Percentiles rank a stretch among this genome's conserved stretches.
Conservation (phyloP, 2,329 filamentous ascomycete species). For the Aspergillus costaricaensis region DNA sequence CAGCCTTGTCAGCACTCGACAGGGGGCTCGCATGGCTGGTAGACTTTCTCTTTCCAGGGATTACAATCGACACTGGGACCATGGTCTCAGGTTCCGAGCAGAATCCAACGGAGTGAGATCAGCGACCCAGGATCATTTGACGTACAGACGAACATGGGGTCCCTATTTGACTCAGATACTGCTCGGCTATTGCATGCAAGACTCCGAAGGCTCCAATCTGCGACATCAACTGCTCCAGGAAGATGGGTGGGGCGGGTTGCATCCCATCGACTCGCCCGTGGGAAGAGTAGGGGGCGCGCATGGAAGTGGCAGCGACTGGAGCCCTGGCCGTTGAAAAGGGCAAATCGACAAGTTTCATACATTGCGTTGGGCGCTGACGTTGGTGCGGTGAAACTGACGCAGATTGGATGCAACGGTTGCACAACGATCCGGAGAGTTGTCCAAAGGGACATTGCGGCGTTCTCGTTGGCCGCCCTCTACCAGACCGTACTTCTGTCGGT, state of each 20-base stretch:
- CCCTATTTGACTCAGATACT: slow-evolving; percentile 6
- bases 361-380: slow-evolving; percentile 7
- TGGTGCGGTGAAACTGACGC: slow-evolving; percentile 15
- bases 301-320: slow-evolving; percentile 1
- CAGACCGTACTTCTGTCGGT: slow-evolving; percentile 5
- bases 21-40: slow-evolving; percentile 10
- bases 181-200: slow-evolving; percentile 3
- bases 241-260: slow-evolving; percentile 3
- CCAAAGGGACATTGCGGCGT: slow-evolving; percentile 10
- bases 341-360: slow-evolving; percentile 10
- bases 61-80: slow-evolving; percentile 1
- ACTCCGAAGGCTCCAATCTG: slow-evolving; percentile 1
- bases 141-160: slow-evolving; percentile 7
- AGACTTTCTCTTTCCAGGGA: slow-evolving; percentile 4
- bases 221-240: slow-evolving; percentile 1
- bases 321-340: slow-evolving; percentile 5
- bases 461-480: slow-evolving; percentile 17
- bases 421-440: slow-evolving; percentile 13
- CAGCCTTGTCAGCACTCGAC: background rate
- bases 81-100: slow-evolving; percentile 9
- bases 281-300: slow-evolving; percentile 1
- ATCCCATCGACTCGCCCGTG: background rate
- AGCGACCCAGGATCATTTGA: slow-evolving; percentile 12
- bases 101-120: slow-evolving; percentile 4
- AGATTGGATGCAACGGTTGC: slow-evolving; percentile 23